phyloP scores from a whole-genome alignment of 2,329 filamentous ascomycete genomes.

The Exophiala spinifera region DNA sequence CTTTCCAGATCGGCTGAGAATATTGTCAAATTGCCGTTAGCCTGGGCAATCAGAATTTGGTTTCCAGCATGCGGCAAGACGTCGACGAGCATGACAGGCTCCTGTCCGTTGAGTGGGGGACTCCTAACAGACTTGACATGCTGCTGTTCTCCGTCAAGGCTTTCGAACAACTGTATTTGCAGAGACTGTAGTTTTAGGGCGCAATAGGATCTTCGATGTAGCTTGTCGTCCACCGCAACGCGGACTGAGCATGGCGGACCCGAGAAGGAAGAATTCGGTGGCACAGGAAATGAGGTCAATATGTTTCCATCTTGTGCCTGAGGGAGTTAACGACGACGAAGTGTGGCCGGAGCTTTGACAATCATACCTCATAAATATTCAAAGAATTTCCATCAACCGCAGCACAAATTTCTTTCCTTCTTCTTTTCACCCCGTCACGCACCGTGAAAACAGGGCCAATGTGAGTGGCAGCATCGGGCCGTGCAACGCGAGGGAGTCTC shows the following conservation, averaged over 20 bases:
- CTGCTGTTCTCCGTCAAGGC: constrained; percentile 42
- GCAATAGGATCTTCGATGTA: constrained; percentile 56
- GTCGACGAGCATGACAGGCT: constrained; percentile 39
- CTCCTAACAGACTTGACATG: constrained; percentile 26
- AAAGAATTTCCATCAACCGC: constrained; percentile 60
- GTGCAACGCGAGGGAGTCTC: constrained; percentile 45
- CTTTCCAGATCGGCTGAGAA: constrained; percentile 36
- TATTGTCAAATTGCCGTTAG: constrained; percentile 42
- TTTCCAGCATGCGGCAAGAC: constrained; percentile 1
- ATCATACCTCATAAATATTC: constrained; percentile 59
- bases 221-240: constrained; percentile 45
- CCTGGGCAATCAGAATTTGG: constrained; percentile 40
- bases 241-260: constrained; percentile 59
- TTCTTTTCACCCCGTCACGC: constrained; percentile 56
- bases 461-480: constrained; percentile 39
- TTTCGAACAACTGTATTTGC: constrained; percentile 52
- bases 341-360: neutral
- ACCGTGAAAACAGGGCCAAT: constrained; percentile 53
- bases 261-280: constrained; percentile 57
- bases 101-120: constrained; percentile 36
- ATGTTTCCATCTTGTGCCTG: constrained; percentile 61
- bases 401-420: constrained; percentile 60
- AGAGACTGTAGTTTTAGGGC: constrained; percentile 48
- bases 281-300: constrained; percentile 59
- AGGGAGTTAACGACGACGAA: constrained; percentile 5